Evolutionary conservation across 2,329 filamentous ascomycete genomes (phyloP).

Genomic region (Cercospora janseana): DNA sequence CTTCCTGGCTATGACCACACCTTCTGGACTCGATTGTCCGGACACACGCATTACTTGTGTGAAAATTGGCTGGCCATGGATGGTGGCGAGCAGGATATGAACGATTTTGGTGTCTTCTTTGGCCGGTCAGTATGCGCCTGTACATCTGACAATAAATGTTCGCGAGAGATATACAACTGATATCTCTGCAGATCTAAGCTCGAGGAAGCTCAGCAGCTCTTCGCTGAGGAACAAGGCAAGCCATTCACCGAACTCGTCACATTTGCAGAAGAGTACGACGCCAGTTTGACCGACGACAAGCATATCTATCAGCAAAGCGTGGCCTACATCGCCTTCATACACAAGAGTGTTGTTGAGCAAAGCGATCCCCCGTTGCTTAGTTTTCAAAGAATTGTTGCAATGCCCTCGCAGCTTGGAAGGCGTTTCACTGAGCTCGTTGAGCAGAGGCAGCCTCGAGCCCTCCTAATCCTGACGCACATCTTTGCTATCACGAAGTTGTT

Average conservation of each 20-base stretch:
- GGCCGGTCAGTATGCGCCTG: conserved; percentile 14
- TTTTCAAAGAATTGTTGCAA: conserved; percentile 29
- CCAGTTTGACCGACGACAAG: conserved; percentile 21
- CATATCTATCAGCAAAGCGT: conserved; percentile 25
- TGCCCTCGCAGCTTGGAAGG: conserved; percentile 29
- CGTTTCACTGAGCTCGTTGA: conserved; percentile 30
- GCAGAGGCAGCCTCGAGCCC: conserved; percentile 24
- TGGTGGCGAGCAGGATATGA: conserved; percentile 18
- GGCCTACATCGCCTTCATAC: conserved; percentile 28
- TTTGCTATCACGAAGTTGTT: conserved; percentile 32
- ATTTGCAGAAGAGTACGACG: conserved; percentile 28
- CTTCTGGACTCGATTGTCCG: conserved; percentile 29
- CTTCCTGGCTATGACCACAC: conserved; percentile 25
- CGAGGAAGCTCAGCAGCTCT: conserved; percentile 25
- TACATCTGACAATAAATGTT: too few species aligned
- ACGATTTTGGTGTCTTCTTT: conserved; percentile 25
- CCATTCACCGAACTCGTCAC: conserved; percentile 29
- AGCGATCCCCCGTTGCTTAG: conserved; percentile 24
- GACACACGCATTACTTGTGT: conserved; percentile 25
- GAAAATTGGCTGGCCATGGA: conserved; percentile 20
- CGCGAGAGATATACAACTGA: too few species aligned
- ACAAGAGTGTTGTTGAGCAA: conserved; percentile 26
- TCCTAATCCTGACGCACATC: conserved; percentile 29
- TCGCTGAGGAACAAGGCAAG: conserved; percentile 24
- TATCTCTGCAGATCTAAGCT: conserved; percentile 18